These are phyloP conservation scores for Apiospora marii DNA, from an alignment of 2,329 filamentous ascomycete species.

Conservation along the genomic window DNA sequence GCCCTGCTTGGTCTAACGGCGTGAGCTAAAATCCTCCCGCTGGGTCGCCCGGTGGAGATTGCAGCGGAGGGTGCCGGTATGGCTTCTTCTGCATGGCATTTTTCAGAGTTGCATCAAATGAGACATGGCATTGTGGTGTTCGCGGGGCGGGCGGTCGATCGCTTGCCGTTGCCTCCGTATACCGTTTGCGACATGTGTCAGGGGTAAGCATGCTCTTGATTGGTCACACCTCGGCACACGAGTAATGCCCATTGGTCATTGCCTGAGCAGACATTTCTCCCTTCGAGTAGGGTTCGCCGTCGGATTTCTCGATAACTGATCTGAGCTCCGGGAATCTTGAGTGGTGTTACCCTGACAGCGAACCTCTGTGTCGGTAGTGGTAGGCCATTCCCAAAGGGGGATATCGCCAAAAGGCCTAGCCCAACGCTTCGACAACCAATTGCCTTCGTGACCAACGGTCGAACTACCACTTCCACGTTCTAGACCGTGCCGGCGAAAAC, in stretches of 20 bases:
- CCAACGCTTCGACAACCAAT: not conserved
- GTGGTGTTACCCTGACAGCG: not conserved
- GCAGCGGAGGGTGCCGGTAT: not conserved
- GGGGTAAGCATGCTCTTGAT: not conserved
- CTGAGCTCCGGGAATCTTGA: too few species aligned
- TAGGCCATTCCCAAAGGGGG: too few species aligned
- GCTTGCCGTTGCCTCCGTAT: not conserved
- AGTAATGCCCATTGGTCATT: not conserved
- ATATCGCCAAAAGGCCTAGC: not conserved
- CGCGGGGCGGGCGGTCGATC: not conserved
- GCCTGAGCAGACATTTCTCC: not conserved
- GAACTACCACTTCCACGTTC: not conserved
- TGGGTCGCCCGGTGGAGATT: not conserved
- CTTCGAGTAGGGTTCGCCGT: not conserved
- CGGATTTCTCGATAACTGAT: too few species aligned
- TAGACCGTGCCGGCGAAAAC: not conserved
- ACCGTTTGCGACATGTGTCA: not conserved
- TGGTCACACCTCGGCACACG: not conserved
- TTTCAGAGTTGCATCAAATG: slow-evolving; percentile 1
- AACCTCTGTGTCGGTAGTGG: too few species aligned
- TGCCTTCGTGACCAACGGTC: too few species aligned
- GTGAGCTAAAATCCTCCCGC: not conserved
- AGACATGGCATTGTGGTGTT: slow-evolving; percentile 13
- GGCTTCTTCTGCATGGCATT: not conserved
- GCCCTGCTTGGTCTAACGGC: not conserved